Evolutionary conservation across 225 moss, liverwort and hornwort genomes (phyloP).

Genomic region (Pseudisothecium myosuroides): DNA sequence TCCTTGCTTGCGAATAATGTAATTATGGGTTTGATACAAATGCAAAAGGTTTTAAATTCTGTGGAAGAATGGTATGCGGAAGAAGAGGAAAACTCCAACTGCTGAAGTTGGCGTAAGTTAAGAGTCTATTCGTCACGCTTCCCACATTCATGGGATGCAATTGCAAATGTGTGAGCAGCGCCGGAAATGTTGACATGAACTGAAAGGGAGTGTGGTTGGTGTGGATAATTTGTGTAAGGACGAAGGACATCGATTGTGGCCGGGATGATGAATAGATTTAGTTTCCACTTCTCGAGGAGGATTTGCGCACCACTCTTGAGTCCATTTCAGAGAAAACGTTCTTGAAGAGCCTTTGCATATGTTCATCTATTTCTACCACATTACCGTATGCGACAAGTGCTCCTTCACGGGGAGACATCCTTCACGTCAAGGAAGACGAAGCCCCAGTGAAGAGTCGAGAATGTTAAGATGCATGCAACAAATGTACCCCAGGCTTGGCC

Average conservation of each 20-base stretch:
- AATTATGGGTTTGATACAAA: no score
- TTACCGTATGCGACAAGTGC: neutral
- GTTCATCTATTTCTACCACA: neutral
- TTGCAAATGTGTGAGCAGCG: neutral
- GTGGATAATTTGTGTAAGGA: neutral
- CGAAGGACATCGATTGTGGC: no score
- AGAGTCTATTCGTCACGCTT: neutral
- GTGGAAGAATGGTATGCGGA: neutral
- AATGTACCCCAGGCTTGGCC: neutral
- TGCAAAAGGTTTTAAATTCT: neutral
- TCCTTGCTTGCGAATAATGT: neutral
- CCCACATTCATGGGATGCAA: neutral
- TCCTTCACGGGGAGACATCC: no score
- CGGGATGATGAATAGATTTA: neutral
- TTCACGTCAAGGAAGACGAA: neutral
- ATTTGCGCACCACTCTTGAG: neutral
- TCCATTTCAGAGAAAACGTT: neutral
- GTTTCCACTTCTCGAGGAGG: neutral
- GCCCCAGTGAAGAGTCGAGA: neutral
- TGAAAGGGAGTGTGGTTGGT: neutral
- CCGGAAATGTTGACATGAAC: neutral
- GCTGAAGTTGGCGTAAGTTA: neutral
- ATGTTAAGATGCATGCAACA: neutral
- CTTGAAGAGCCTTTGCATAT: neutral
- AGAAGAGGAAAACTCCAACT: neutral